Conservation (phyloP, 176 grass and related monocot genomes). For the Oryza coarctata region DNA sequence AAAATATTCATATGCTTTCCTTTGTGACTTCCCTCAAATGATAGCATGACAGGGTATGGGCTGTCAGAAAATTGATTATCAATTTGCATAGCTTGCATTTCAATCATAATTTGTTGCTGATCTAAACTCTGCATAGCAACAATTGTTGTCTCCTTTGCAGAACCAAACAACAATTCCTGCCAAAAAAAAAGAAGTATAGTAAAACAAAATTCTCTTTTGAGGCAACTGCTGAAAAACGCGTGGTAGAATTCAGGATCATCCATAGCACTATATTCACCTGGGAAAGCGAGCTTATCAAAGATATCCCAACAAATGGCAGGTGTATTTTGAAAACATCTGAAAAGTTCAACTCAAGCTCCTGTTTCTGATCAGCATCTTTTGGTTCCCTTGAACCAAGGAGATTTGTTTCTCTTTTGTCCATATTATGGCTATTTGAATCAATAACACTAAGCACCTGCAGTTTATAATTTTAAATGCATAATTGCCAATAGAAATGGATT, state of each 20-base stretch:
- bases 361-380: constrained; percentile 74
- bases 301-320: constrained; percentile 81
- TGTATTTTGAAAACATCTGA: constrained; percentile 74
- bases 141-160: constrained; percentile 75
- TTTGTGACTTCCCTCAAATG: constrained; percentile 74
- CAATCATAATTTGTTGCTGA: constrained; percentile 67
- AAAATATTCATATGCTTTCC: constrained; percentile 60
- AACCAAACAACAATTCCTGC: constrained; percentile 92
- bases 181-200: constrained; percentile 34
- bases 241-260: not conserved
- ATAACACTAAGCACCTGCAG: constrained; percentile 84
- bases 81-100: constrained; percentile 87
- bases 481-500: constrained; percentile 19
- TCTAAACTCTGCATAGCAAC: constrained; percentile 88
- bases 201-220: constrained; percentile 12
- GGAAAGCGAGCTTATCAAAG: constrained; percentile 88
- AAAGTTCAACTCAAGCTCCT: constrained; percentile 58
- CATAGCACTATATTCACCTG: constrained; percentile 54
- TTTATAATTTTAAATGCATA: constrained; percentile 45
- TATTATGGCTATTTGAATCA: constrained; percentile 80
- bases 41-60: constrained; percentile 83
- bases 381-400: constrained; percentile 69
- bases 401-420: constrained; percentile 66
- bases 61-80: constrained; percentile 93
- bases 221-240: not conserved